Percentiles rank a stretch among this genome's conserved stretches.
These are phyloP conservation scores for Neopestalotiopsis sp. DNA, from an alignment of 2,329 filamentous ascomycete genomes.

Conservation along the genomic window DNA sequence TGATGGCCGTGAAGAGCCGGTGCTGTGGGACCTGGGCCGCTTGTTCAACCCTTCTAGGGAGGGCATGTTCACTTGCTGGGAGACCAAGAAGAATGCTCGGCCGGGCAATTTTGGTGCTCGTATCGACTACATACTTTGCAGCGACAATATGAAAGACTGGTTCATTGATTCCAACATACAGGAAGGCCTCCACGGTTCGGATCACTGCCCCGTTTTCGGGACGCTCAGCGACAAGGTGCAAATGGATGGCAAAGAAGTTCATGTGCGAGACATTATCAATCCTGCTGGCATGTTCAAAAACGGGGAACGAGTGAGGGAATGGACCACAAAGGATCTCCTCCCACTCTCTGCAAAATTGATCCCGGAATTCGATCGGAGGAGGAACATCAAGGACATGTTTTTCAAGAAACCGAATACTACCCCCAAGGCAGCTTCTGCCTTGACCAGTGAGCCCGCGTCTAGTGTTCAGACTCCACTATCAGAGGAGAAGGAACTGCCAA, in stretches of 20 bases:
- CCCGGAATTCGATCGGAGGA: constrained; percentile 84
- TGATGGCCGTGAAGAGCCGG: constrained; percentile 69
- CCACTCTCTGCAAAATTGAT: constrained; percentile 82
- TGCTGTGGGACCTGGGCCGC: constrained; percentile 85
- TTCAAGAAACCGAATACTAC: constrained; percentile 55
- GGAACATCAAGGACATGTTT: constrained; percentile 95
- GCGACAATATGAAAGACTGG: constrained; percentile 78
- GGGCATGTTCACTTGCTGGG: constrained; percentile 98
- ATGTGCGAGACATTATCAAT: constrained; percentile 79
- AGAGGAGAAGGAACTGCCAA: neutral
- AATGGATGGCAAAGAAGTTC: constrained; percentile 51
- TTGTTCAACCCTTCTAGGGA: constrained; percentile 78
- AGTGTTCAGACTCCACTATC: neutral
- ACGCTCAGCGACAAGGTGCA: constrained; percentile 69
- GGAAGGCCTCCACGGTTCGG: constrained; percentile 90
- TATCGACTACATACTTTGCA: constrained; percentile 94
- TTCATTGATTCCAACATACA: constrained; percentile 85
- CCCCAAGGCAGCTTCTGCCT: constrained; percentile 26
- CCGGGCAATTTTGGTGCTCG: constrained; percentile 91
- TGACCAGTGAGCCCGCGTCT: constrained; percentile 19
- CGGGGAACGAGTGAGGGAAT: constrained; percentile 70
- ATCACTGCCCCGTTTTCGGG: constrained; percentile 94
- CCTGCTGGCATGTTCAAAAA: constrained; percentile 72
- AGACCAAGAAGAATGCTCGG: constrained; percentile 92
- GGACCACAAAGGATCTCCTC: constrained; percentile 69